Evolutionary conservation across 2,329 filamentous ascomycete genomes (phyloP).

Genomic region (Cladosporium sp.): DNA sequence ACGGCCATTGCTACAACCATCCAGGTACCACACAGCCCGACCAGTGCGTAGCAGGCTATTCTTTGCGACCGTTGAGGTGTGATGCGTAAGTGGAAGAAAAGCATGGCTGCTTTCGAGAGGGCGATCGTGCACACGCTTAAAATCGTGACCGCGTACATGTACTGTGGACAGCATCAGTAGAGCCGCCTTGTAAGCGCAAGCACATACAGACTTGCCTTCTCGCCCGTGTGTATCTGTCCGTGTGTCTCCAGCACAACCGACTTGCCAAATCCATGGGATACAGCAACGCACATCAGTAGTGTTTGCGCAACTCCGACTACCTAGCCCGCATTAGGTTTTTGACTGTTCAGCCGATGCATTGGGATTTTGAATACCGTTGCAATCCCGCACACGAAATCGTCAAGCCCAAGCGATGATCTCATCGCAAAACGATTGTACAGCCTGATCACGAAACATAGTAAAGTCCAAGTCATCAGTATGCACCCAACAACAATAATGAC

Average conservation of each 20-base stretch:
- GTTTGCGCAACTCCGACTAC: constrained; percentile 27
- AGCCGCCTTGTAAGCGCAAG: too few species aligned
- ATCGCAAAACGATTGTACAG: constrained; percentile 30
- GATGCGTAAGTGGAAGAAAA: constrained; percentile 28
- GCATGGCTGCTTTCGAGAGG: constrained; percentile 28
- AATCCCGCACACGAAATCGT: constrained; percentile 27
- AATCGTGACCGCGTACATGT: constrained; percentile 27
- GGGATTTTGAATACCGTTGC: constrained; percentile 23
- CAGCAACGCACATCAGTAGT: constrained; percentile 24
- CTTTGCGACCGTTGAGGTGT: constrained; percentile 23
- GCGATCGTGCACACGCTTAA: constrained; percentile 27
- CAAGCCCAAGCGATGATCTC: constrained; percentile 27
- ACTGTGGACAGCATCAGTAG: constrained; percentile 15
- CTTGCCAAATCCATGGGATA: constrained; percentile 29
- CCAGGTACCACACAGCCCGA: constrained; percentile 23
- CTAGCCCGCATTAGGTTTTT: constrained; percentile 10
- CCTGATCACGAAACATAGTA: constrained; percentile 28
- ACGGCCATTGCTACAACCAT: constrained; percentile 19
- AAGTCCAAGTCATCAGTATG: constrained; percentile 28
- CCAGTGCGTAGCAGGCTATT: constrained; percentile 23
- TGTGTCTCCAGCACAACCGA: constrained; percentile 23
- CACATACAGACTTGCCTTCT: constrained; percentile 22
- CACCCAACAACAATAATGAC: constrained; percentile 29
- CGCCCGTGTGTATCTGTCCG: constrained; percentile 20
- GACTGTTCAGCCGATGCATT: background rate